Percentiles rank a stretch among this genome's conserved stretches.
These are phyloP conservation scores for Cryptosporidium andersoni DNA, from an alignment of 169 alveolate species.

Conservation along the genomic window DNA sequence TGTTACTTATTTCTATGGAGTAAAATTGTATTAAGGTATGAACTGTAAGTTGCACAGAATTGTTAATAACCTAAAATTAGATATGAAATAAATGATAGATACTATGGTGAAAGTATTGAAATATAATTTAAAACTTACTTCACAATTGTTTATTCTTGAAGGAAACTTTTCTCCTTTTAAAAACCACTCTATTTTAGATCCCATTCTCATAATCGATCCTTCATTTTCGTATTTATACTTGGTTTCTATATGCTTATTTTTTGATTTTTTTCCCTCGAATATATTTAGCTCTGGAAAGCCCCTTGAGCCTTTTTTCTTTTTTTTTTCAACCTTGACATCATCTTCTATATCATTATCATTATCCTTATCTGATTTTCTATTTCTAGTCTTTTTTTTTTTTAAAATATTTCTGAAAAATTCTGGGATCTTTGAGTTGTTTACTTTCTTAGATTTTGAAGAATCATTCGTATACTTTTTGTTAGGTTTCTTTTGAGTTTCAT, in stretches of 20 bases:
- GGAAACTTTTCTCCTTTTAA: constrained; percentile 14
- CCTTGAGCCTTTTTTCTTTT: background rate
- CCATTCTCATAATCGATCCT: background rate
- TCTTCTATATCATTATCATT: background rate
- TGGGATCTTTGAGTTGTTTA: no score
- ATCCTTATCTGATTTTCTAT: background rate
- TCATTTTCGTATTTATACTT: background rate
- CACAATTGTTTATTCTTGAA: background rate
- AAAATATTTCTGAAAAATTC: no score
- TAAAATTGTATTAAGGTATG: constrained; percentile 35
- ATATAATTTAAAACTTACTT: constrained; percentile 1
- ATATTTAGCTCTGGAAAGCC: background rate
- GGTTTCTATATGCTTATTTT: background rate
- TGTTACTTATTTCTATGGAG: constrained; percentile 1
- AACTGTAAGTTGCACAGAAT: constrained; percentile 22
- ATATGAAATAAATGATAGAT: background rate
- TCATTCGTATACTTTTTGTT: no score
- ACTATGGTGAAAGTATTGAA: background rate
- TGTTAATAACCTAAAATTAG: constrained; percentile 35
- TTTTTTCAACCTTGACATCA: background rate
- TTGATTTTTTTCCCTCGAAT: background rate
- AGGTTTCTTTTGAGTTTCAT: no score
- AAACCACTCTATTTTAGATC: background rate
- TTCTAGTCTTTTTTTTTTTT: no score
- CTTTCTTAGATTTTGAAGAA: no score